Evolutionary conservation across 768 basidiomycete genomes (phyloP), one percentile per base, ranked within the genome.

Genomic region (Suillus tomentosus): DNA sequence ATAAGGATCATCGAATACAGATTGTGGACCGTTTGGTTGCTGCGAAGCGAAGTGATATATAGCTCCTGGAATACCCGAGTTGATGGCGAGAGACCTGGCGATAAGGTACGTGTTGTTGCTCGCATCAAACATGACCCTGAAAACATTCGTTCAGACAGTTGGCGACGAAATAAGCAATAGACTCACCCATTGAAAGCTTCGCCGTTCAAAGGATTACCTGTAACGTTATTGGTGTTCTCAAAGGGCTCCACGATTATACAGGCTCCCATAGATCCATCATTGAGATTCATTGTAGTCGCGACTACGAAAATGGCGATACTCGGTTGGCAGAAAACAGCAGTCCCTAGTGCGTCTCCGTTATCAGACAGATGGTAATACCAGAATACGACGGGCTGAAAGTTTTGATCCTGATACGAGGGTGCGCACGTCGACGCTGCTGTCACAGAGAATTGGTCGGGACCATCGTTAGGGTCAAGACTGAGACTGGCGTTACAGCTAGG

Each of bases 311-410:
- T 70, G 5, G 73, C 65, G 55, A 91, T 81, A 2, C 71, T 76
- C 4, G 89, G 88, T 13, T 73, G 66, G 69, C 89, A 91, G 66
- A 90, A 88, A 8, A 89, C 79, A 3, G 80, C 80, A 60, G 79
- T 77, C 1, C 80, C 83, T 64, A 85, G 77, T 14, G 76, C 71
- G 27, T 65, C 75, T 19, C 72, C 68, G 56, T 70, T 68, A 19
- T 66, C 58, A 39, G 66, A 66, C 7, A 62, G 63, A 61, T 83
- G 77, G 71, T 80, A 88, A 71, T 73, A 89, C 88, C 88, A 91
- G 68, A 90, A 91, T 76, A 90, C 81, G 50, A 90, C 86, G 9
- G 89, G 87, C 42, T 79, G 82, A 64, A 81, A 80, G 27, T 68
- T 66, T 37, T 81, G 74, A 43, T 77, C 67, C 37, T 80, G 63